phyloP scores from a whole-genome alignment of 148 eudicot genomes.

The Chenopodium formosanum region DNA sequence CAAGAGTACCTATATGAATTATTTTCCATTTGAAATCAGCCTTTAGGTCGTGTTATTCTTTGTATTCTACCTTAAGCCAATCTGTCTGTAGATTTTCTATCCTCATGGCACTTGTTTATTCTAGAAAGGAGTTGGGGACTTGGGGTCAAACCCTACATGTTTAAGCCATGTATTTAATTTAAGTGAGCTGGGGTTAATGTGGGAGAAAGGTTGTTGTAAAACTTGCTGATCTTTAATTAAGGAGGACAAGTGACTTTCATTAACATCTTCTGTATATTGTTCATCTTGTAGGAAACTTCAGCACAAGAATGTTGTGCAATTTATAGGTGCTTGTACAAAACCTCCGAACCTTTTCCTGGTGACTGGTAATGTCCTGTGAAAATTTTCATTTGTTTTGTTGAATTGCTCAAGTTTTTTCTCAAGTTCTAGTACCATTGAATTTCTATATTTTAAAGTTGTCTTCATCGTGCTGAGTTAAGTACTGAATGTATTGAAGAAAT shows the following conservation, averaged over 20 bases:
- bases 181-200: not conserved
- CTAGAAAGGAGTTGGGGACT: no score
- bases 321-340: slow-evolving; percentile 79
- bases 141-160: not conserved
- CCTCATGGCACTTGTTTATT: not conserved
- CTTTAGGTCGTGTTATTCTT: not conserved
- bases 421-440: not conserved
- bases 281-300: slow-evolving; percentile 59
- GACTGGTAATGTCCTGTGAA: slow-evolving; percentile 55
- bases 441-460: not conserved
- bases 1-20: not conserved
- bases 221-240: not conserved
- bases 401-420: not conserved
- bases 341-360: slow-evolving; percentile 65
- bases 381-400: slow-evolving; percentile 8
- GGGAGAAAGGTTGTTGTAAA: not conserved
- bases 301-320: slow-evolving; percentile 84
- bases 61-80: not conserved
- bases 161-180: not conserved
- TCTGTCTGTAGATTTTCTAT: not conserved
- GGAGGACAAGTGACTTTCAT: not conserved
- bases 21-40: not conserved
- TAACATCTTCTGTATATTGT: slow-evolving; percentile 2
- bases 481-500: not conserved
- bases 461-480: not conserved